A percentile compares a stretch with the other conserved stretches of the same genome.
phyloP scores from a whole-genome alignment of 768 basidiomycete species.

The Imleria badia region DNA sequence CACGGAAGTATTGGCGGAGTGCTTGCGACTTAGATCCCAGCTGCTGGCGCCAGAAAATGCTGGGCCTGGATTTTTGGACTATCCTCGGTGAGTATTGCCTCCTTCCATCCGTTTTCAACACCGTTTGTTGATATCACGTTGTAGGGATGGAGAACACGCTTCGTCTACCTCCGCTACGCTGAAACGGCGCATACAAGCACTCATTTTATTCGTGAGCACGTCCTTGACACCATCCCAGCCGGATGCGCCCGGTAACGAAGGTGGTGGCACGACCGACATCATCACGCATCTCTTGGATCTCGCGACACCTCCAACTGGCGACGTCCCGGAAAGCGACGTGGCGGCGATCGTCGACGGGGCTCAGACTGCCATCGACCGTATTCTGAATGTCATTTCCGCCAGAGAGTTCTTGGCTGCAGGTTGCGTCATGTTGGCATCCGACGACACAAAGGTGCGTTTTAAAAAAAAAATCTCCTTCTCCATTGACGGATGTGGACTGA shows the following conservation, averaged over 20 bases:
- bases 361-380: conserved; percentile 49
- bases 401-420: conserved; percentile 63
- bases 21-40: conserved; percentile 51
- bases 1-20: conserved; percentile 65
- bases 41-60: conserved; percentile 38
- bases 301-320: conserved; percentile 36
- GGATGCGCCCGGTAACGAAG: conserved; percentile 1
- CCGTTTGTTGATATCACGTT: neutral
- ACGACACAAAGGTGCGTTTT: conserved; percentile 50
- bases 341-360: conserved; percentile 48
- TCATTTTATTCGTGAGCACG: conserved; percentile 62
- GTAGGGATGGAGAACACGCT: conserved; percentile 61
- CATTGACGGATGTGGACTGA: neutral
- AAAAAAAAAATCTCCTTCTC: neutral
- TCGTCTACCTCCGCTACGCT: conserved; percentile 42
- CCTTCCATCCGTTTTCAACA: neutral
- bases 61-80: conserved; percentile 54
- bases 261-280: conserved; percentile 40
- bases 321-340: conserved; percentile 35
- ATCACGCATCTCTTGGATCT: conserved; percentile 51
- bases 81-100: conserved; percentile 41
- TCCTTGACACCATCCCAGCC: conserved; percentile 42
- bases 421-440: conserved; percentile 53
- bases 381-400: conserved; percentile 67
- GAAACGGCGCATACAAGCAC: conserved; percentile 64